Evolutionary conservation across 306 rosid species (phyloP).

Genomic region (Argentina anserina): DNA sequence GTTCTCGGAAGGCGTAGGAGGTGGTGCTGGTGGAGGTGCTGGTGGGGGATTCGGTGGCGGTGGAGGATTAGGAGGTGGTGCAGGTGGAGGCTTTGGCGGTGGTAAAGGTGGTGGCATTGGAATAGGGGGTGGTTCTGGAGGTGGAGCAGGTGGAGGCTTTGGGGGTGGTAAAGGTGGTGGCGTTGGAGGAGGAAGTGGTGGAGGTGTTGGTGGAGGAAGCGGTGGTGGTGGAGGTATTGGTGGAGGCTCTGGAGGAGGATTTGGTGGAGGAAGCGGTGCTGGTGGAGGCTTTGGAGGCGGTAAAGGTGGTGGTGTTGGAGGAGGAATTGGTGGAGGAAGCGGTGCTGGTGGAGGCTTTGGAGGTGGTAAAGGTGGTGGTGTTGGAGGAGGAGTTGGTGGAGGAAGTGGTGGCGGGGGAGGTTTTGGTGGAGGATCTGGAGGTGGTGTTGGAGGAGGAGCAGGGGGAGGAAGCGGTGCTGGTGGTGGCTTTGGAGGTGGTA

Average conservation of each 20-base stretch:
- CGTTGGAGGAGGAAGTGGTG: background rate
- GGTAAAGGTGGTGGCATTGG: slow-evolving; percentile 19
- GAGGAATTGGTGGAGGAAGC: background rate
- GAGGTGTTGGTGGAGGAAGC: background rate
- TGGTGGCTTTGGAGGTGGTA: background rate
- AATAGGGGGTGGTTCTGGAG: slow-evolving; percentile 15
- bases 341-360: slow-evolving; percentile 18
- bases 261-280: background rate
- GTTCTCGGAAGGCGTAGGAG: background rate
- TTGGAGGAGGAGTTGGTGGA: background rate
- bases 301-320: background rate
- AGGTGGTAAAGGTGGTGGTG: slow-evolving; percentile 4
- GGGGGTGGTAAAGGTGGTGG: slow-evolving; percentile 34
- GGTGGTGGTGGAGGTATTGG: background rate
- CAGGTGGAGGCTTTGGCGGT: slow-evolving; percentile 3
- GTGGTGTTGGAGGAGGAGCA: background rate
- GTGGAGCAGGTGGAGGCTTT: slow-evolving; percentile 27
- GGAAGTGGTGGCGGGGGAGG: slow-evolving; percentile 27
- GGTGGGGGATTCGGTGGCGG: slow-evolving; percentile 10
- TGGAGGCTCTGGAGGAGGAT: background rate
- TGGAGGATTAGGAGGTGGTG: slow-evolving; percentile 16
- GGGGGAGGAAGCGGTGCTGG: slow-evolving; percentile 16
- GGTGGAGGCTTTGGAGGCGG: slow-evolving; percentile 7
- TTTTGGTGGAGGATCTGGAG: background rate
- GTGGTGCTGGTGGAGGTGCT: slow-evolving; percentile 8